Conservation (phyloP, 2,329 filamentous ascomycete genomes). For the Talaromyces sp. region DNA sequence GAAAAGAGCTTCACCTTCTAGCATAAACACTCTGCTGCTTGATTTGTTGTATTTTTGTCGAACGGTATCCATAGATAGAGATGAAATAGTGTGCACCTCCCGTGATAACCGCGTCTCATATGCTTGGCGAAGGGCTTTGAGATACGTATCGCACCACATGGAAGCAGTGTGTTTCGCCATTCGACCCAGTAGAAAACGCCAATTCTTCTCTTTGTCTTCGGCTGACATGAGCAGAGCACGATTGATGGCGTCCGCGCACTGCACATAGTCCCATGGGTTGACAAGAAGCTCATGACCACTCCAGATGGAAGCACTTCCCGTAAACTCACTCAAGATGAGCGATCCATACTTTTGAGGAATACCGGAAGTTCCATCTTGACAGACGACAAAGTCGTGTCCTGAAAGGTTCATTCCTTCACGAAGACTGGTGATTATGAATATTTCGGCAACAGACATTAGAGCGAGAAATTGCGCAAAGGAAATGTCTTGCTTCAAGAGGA, state of each 20-base stretch:
- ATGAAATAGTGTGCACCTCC: slow-evolving; percentile 75
- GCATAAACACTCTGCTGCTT: slow-evolving; percentile 70
- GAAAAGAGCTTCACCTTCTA: slow-evolving; percentile 86
- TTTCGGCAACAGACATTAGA: slow-evolving; percentile 79
- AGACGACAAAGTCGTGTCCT: slow-evolving; percentile 86
- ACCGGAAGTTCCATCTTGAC: slow-evolving; percentile 72
- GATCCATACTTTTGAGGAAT: slow-evolving; percentile 73
- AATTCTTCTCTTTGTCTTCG: slow-evolving; percentile 69
- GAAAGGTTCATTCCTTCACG: slow-evolving; percentile 97
- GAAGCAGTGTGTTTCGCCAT: slow-evolving; percentile 76
- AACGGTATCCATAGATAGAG: slow-evolving; percentile 65
- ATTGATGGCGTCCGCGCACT: slow-evolving; percentile 80
- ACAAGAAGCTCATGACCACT: slow-evolving; percentile 73
- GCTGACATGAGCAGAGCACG: slow-evolving; percentile 74
- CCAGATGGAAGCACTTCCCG: slow-evolving; percentile 82
- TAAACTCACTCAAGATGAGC: slow-evolving; percentile 90
- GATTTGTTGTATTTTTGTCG: slow-evolving; percentile 62
- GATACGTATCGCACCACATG: slow-evolving; percentile 73
- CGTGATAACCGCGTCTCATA: slow-evolving; percentile 76
- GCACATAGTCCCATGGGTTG: slow-evolving; percentile 91
- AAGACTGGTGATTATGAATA: slow-evolving; percentile 87
- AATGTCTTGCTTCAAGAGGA: slow-evolving; percentile 91
- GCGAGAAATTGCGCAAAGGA: slow-evolving; percentile 89
- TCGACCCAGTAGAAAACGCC: slow-evolving; percentile 66
- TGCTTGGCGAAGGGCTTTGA: slow-evolving; percentile 64